Percentiles rank a stretch among this genome's conserved stretches.
Evolutionary conservation across 345 rosid genomes (phyloP).

Genomic region (Theobroma cacao): DNA sequence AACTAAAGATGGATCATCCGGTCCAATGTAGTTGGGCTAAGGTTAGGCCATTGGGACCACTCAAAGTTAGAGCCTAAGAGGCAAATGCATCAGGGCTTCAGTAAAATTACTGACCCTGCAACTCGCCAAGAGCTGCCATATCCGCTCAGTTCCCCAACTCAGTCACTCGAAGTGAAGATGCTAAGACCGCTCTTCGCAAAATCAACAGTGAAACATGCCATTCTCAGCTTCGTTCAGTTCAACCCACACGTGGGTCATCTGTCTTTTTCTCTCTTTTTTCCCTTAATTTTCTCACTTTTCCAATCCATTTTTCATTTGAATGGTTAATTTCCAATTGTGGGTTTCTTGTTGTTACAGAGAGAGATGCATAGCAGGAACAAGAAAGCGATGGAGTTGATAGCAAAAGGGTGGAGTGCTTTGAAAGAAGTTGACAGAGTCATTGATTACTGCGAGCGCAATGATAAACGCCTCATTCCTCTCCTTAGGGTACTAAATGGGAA

Average conservation of each 20-base stretch:
- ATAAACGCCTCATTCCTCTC: conserved; percentile 79
- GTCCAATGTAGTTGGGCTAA: no score
- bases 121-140: neutral
- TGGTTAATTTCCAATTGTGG: conserved; percentile 5
- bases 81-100: no score
- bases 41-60: no score
- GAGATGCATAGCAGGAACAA: conserved; percentile 73
- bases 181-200: conserved; percentile 15
- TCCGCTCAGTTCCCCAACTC: neutral
- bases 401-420: conserved; percentile 81
- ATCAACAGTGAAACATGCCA: conserved; percentile 2
- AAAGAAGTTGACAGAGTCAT: conserved; percentile 90
- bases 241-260: conserved; percentile 22
- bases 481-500: conserved; percentile 42
- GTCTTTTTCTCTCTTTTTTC: neutral
- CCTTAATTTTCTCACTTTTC: neutral
- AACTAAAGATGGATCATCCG: no score
- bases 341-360: conserved; percentile 44
- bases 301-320: neutral
- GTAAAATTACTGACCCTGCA: no score
- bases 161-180: conserved; percentile 19
- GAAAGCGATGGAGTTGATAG: conserved; percentile 87
- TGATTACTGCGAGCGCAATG: conserved; percentile 82
- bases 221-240: conserved; percentile 7
- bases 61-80: no score